These are phyloP conservation scores for Phytophthora syringae DNA, from an alignment of 352 stramenopile species.

Conservation along the genomic window DNA sequence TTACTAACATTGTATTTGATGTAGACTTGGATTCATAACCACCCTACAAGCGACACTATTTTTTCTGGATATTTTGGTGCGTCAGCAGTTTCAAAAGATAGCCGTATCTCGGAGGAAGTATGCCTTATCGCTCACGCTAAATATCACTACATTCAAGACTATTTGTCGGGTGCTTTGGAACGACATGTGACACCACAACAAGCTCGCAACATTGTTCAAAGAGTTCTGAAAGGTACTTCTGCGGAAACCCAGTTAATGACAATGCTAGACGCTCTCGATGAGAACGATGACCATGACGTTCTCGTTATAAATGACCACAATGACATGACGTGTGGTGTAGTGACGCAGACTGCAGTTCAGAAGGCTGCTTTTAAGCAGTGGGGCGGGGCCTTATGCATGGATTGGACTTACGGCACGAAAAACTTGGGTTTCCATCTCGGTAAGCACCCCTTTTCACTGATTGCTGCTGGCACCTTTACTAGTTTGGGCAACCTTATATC, in stretches of 20 bases:
- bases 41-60: background rate
- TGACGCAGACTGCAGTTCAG: constrained; percentile 10
- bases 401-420: constrained; percentile 13
- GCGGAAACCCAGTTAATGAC: background rate
- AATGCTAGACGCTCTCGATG: background rate
- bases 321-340: constrained; percentile 3
- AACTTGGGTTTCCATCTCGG: constrained; percentile 13
- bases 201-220: constrained; percentile 2
- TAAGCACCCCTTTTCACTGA: background rate
- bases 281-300: constrained; percentile 8
- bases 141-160: background rate
- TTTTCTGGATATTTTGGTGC: background rate
- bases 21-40: constrained; percentile 2
- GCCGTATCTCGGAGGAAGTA: background rate
- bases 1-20: too few relatives aligned
- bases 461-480: too few relatives aligned
- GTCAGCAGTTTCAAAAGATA: background rate
- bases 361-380: constrained; percentile 5
- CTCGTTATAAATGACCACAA: constrained; percentile 5
- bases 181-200: constrained; percentile 1
- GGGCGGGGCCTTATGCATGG: constrained; percentile 4
- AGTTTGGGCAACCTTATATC: background rate
- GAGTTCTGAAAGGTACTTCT: background rate
- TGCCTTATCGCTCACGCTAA: background rate
- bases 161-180: background rate